phyloP scores from a whole-genome alignment of 148 eudicot genomes.

The Camellia lanceoleosa region DNA sequence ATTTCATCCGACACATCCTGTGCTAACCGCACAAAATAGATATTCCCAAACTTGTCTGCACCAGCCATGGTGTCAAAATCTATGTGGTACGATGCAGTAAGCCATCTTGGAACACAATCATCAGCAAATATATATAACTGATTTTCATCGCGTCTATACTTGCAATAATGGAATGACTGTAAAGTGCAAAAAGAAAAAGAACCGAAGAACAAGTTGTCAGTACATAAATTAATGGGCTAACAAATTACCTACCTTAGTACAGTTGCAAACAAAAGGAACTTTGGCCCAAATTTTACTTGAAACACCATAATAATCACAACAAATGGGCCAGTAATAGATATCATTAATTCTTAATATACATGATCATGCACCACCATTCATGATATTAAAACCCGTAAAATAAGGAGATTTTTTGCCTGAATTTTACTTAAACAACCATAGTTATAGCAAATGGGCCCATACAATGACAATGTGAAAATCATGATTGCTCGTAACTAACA shows the following conservation, averaged over 20 bases:
- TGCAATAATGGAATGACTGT: constrained; percentile 98
- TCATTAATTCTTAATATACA: too few relatives aligned
- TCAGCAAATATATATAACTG: constrained; percentile 95
- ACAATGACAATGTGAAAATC: background rate
- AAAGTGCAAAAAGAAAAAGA: constrained; percentile 33
- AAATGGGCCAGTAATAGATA: too few relatives aligned
- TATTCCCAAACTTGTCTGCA: constrained; percentile 92
- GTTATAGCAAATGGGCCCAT: background rate
- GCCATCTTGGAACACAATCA: constrained; percentile 95
- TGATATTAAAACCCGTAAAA: background rate
- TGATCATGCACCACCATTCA: too few relatives aligned
- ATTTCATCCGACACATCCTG: constrained; percentile 97
- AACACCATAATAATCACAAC: too few relatives aligned
- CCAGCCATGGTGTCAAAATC: constrained; percentile 99
- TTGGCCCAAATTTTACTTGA: too few relatives aligned
- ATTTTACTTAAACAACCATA: background rate
- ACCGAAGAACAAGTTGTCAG: constrained; percentile 13
- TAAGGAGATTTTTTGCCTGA: background rate
- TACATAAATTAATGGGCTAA: background rate
- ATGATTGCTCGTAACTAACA: too few relatives aligned
- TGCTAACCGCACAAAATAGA: constrained; percentile 87
- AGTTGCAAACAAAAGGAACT: background rate
- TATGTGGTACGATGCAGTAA: constrained; percentile 82
- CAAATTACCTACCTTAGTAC: background rate
- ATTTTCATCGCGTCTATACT: constrained; percentile 95